Conservation (phyloP, 495 filamentous ascomycete genomes). For the Xylaria castorea region DNA sequence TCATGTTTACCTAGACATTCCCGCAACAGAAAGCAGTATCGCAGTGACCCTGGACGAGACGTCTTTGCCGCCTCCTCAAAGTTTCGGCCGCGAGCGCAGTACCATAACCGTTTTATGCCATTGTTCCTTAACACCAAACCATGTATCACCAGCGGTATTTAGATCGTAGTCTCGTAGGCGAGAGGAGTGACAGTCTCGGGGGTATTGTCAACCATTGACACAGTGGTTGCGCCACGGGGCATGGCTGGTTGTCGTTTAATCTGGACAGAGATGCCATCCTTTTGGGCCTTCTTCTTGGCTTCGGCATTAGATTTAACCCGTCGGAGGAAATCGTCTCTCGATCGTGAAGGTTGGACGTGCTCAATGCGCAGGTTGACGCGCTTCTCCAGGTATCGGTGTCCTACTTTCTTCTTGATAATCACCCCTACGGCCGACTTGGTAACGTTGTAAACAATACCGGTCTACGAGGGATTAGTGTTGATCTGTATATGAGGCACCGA, state of each 20-base stretch:
- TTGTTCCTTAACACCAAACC: constrained; percentile 39
- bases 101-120: constrained; percentile 37
- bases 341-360: constrained; percentile 93
- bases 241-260: constrained; percentile 86
- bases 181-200: constrained; percentile 92
- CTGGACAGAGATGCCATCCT: constrained; percentile 80
- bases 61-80: no score
- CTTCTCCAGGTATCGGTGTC: constrained; percentile 99
- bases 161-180: constrained; percentile 98
- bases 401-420: constrained; percentile 98
- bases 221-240: constrained; percentile 79
- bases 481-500: background rate
- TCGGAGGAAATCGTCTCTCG: constrained; percentile 91
- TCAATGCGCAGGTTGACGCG: constrained; percentile 98
- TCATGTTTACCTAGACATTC: no score
- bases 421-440: constrained; percentile 95
- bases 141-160: constrained; percentile 45
- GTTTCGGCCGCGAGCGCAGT: background rate
- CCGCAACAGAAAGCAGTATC: no score
- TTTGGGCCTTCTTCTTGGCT: constrained; percentile 90
- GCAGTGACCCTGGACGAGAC: no score
- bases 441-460: constrained; percentile 96
- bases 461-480: constrained; percentile 55
- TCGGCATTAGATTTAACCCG: constrained; percentile 94
- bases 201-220: constrained; percentile 74